Base-by-base conservation (phyloP, 2,329 filamentous ascomycete species). In the Ascochyta rabiei region DNA sequence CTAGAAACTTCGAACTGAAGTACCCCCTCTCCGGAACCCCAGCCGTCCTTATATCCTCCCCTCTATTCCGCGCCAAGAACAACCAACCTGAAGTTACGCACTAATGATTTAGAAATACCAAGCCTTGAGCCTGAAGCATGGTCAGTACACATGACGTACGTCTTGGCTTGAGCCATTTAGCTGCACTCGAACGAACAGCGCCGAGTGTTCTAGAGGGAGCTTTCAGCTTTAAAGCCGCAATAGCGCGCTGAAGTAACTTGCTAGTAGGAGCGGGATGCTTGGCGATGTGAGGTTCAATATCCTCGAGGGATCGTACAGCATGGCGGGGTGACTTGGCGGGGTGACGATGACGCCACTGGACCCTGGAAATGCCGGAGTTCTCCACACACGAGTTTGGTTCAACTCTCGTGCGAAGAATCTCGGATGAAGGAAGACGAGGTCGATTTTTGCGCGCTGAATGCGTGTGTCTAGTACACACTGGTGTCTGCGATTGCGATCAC, bases 141-240 rank as follows among this genome's bases (percentile, higher is more conserved):
- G n/a, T 46, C 38, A 31, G 30, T 30, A 45, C 6, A 40, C 45
- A 61, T 67, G 64, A 67, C 64, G 64, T 63, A 42, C 10, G 13
- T 28, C 49, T 48, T 52, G 48, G 50, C 34, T n/a, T 41, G 6
- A 34, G 21, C 24, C 21, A 24, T 18, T 43, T 26, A 37, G 13
- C 30, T 34, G 34, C 43, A 42, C 37, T 8, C 48, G 34, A 6
- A 21, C 43, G 40, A 38, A 13, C 9, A 24, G 39, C 40, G 41
- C 43, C 45, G 47, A 53, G 42, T 12, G 38, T 31, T 52, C 47
- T 48, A 53, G 50, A 53, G 33, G 34, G 19, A 34, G 19, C 39
- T 26, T 35, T 39, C 39, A 33, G 53, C 50, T 62, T 59, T 57
- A 61, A 57, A 62, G 30, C 46, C 50, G 28, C 38, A 19, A 45